Base-by-base conservation (phyloP, 2,329 filamentous ascomycete genomes). In the Epichloe scottii region DNA sequence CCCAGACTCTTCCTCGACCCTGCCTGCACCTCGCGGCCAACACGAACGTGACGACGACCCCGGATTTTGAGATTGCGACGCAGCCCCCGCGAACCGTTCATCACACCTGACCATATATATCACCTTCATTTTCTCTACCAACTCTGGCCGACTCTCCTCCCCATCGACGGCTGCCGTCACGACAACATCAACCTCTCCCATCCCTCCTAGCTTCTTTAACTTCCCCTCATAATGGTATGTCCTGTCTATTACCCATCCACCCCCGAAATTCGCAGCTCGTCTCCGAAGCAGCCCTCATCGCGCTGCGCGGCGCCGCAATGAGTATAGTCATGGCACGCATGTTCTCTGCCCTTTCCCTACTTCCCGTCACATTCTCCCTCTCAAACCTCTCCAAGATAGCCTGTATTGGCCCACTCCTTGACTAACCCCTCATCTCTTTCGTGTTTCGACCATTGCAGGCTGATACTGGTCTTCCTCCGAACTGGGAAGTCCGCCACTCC, bases 401-500 rank as follows among this genome's bases (percentile, higher is more conserved):
- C 23, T 37, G 2, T 12, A 10, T n/a, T 37, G 19, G 5, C 30
- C 5, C 40, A 49, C 35, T 42, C 19, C 33, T 38, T 19, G 39
- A 44, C 48, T 49, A 38, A 49, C 34, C 11, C 17, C 6, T 37
- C 21, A 3, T 49, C 26, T 39, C 17, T 40, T 23, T 12, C 33
- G 39, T 45, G 40, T 38, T 21, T 6, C 34, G 10, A 11, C n/a
- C 12, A 11, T 5, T 35, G 17, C 59, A 85, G 81, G 71, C 78
- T 63, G 85, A 89, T 51, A 83, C 85, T 59, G 91, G 91, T 66
- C 81, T 96, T 56, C 90, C 90, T 55, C 68, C 81, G 47, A 82
- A 83, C 68, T 96, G 91, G 90, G 93, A 97, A 73, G 89, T 98
- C 65, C 89, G 93, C 68, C 89, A 94, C 73, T 95, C 89, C 69